Conservation (phyloP, 441 rosid species). For the Brassica hybrid region DNA sequence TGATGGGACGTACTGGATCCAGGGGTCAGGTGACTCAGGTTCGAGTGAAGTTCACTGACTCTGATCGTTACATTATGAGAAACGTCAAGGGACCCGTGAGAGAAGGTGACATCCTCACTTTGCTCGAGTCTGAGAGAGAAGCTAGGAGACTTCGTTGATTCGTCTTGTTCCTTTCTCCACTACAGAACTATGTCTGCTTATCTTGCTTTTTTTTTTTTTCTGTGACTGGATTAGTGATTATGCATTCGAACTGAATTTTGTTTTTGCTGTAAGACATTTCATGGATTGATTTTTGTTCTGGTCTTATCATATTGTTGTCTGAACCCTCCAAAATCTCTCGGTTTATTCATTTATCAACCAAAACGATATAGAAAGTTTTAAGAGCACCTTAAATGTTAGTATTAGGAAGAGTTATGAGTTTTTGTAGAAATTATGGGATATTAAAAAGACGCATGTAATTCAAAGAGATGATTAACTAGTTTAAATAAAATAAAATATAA, state of each 20-base stretch:
- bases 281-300: neutral
- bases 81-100: slow-evolving; percentile 91
- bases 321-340: neutral
- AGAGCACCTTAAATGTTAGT: too few species aligned
- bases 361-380: neutral
- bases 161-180: slow-evolving; percentile 4
- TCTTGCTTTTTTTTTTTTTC: neutral
- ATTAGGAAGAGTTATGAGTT: too few species aligned
- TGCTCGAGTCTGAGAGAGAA: slow-evolving; percentile 89
- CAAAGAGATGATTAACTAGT: too few species aligned
- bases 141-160: slow-evolving; percentile 88
- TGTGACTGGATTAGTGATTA: neutral
- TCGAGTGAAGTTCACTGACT: slow-evolving; percentile 80
- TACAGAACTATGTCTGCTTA: slow-evolving; percentile 4
- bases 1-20: slow-evolving; percentile 86
- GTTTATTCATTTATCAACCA: neutral
- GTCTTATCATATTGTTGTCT: neutral
- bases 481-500: too few species aligned
- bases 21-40: slow-evolving; percentile 93
- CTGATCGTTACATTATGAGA: slow-evolving; percentile 86
- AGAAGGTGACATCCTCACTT: slow-evolving; percentile 83
- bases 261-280: neutral
- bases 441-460: too few species aligned
- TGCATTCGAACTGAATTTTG: neutral
- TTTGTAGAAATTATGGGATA: too few species aligned